phyloP scores from a whole-genome alignment of 164 flowering plant genomes.

The Nymphaea colorata region DNA sequence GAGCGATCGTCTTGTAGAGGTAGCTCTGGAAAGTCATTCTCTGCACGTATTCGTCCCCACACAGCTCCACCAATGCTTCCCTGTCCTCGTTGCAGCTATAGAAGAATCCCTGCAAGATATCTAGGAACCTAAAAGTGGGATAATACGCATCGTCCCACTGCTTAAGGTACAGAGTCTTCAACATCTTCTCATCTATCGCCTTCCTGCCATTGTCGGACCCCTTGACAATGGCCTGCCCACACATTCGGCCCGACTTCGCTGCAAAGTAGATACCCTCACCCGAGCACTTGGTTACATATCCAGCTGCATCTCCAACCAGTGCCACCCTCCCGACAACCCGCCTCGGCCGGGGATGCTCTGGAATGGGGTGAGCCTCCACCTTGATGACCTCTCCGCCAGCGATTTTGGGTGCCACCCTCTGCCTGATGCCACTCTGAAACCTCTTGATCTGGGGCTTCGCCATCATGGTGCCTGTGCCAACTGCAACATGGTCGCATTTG shows the following conservation, averaged over 20 bases:
- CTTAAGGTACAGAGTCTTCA: conserved; percentile 49
- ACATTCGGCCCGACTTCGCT: conserved; percentile 68
- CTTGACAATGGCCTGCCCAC: conserved; percentile 61
- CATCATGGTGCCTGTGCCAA: conserved; percentile 71
- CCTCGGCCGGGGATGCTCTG: conserved; percentile 63
- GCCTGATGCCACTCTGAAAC: conserved; percentile 42
- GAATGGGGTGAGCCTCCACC: conserved; percentile 89
- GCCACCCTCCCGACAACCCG: conserved; percentile 61
- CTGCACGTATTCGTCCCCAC: conserved; percentile 66
- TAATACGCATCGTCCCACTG: conserved; percentile 51
- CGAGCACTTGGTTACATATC: conserved; percentile 77
- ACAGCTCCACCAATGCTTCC: conserved; percentile 83
- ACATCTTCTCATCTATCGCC: conserved; percentile 49
- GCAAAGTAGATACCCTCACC: conserved; percentile 85
- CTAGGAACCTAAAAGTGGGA: conserved; percentile 47
- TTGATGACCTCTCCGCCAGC: conserved; percentile 63
- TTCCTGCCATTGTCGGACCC: conserved; percentile 54
- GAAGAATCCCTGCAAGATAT: conserved; percentile 64
- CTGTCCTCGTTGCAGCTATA: conserved; percentile 50
- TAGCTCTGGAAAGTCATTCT: conserved; percentile 76
- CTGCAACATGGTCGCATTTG: conserved; percentile 80
- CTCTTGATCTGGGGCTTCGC: conserved; percentile 50
- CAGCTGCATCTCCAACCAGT: conserved; percentile 72
- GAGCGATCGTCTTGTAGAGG: conserved; percentile 38
- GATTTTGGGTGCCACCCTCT: conserved; percentile 45